A percentile compares a stretch with the other conserved stretches of the same genome.
phyloP scores from a whole-genome alignment of 164 flowering plant genomes.

The Nymphaea thermarum region DNA sequence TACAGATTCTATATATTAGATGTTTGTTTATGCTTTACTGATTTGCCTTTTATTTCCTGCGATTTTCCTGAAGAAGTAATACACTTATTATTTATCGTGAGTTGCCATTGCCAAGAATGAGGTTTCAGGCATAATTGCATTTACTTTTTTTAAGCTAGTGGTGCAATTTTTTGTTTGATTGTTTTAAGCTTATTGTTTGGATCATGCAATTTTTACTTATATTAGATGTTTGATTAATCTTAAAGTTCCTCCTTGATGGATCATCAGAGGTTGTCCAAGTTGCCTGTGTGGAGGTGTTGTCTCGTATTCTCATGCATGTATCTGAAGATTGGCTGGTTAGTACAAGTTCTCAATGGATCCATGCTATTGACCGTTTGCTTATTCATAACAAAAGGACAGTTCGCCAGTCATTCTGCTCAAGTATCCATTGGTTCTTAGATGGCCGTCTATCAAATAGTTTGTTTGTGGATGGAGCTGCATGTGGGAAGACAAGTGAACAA shows the following conservation, averaged over 20 bases:
- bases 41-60: too few species aligned
- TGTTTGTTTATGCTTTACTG: too few species aligned
- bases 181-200: too few species aligned
- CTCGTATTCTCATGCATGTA: conserved; percentile 56
- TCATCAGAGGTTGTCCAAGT: conserved; percentile 88
- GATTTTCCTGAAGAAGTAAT: too few species aligned
- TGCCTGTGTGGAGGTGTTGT: conserved; percentile 48
- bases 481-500: conserved; percentile 39
- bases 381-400: conserved; percentile 47
- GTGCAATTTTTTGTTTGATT: too few species aligned
- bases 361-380: conserved; percentile 51
- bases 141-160: too few species aligned
- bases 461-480: conserved; percentile 32
- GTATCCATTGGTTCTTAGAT: conserved; percentile 57
- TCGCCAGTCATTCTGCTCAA: conserved; percentile 73
- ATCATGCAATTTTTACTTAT: too few species aligned
- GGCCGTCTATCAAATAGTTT: conserved; percentile 37
- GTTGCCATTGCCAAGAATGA: too few species aligned
- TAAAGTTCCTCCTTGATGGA: conserved; percentile 53
- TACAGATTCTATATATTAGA: too few species aligned
- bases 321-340: conserved; percentile 25
- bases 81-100: too few species aligned
- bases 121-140: too few species aligned
- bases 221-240: too few species aligned
- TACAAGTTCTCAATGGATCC: conserved; percentile 58